A percentile compares a stretch with the other conserved stretches of the same genome.
These are phyloP conservation scores for Austroboletus festivus DNA, from an alignment of 768 basidiomycete species.

Conservation along the genomic window DNA sequence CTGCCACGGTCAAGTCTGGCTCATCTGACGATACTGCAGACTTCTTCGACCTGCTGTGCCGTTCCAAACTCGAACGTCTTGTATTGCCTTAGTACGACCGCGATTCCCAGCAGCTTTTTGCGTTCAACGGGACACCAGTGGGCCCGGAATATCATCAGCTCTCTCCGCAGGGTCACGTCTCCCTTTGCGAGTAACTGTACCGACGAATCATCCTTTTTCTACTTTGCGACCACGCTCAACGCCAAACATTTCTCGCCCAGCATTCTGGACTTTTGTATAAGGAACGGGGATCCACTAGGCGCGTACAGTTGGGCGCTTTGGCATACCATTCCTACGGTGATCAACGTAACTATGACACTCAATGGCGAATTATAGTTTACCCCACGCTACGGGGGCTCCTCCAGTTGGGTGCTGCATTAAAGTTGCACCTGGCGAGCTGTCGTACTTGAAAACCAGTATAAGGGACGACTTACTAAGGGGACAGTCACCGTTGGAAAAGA, in stretches of 20 bases:
- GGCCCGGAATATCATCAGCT: background rate
- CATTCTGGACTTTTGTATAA: too few species aligned
- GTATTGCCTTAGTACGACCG: background rate
- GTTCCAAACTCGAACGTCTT: background rate
- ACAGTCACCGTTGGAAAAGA: background rate
- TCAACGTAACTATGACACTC: background rate
- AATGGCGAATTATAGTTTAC: background rate
- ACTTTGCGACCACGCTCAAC: background rate
- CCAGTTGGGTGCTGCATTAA: conserved; percentile 2
- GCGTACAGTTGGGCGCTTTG: background rate
- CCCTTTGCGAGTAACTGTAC: too few species aligned
- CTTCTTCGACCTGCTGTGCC: background rate
- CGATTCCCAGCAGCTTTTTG: background rate
- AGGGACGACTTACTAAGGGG: too few species aligned
- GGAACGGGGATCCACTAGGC: background rate
- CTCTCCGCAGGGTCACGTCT: conserved; percentile 3
- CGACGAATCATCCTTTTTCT: background rate
- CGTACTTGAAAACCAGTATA: too few species aligned
- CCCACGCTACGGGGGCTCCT: background rate
- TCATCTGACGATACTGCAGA: conserved; percentile 1
- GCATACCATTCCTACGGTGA: background rate
- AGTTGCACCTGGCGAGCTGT: background rate
- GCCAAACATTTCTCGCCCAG: too few species aligned
- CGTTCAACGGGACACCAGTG: background rate
- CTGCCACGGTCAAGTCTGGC: background rate